Base-by-base conservation (phyloP, 441 rosid species). In the Metrosideros polymorpha region DNA sequence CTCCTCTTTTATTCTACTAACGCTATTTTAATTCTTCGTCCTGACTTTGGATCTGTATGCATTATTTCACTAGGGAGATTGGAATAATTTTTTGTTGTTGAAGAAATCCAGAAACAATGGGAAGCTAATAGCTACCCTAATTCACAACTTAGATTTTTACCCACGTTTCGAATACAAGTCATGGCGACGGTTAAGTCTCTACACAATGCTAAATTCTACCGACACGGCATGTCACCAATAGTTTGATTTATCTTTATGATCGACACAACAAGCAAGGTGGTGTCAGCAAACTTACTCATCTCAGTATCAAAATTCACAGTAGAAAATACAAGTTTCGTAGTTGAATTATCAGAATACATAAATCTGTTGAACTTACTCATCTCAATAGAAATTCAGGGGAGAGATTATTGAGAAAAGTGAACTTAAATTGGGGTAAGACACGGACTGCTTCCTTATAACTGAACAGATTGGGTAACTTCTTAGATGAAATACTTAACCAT, bases 401-500 rank as follows among this genome's bases (percentile, higher is more conserved):
- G 63, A n/a, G 18, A 12, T 56, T 56, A 5, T 56, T n/a, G 1
- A n/a, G 8, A 56, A n/a, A 56, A 56, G 7, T 12, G 18, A 56
- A 56, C 6, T 17, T 56, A n/a, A 12, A 12, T 12, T n/a, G 32
- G 30, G 30, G 63, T 56, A 27, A 56, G 63, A 56, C 30, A n/a
- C 27, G 30, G 27, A 12, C 12, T 56, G 63, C 63, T 27, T 56
- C n/a, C 63, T 56, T 56, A 27, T 27, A 56, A 56, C 63, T 56
- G 63, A 56, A 56, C 12, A 56, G 12, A 12, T 29, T 59, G 71
- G 71, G 32, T 30, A 29, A 29, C 71, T 83, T 59, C 30, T 93
- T 87, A 95, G 84, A n/a, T 86, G 47, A 97, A 95, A 88, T 97
- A 95, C 90, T 88, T 91, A 9, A 87, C 92, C 99, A 97, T 97